These are phyloP conservation scores for Solanum sejunctum DNA, from an alignment of 257 asterid species.

Conservation along the genomic window DNA sequence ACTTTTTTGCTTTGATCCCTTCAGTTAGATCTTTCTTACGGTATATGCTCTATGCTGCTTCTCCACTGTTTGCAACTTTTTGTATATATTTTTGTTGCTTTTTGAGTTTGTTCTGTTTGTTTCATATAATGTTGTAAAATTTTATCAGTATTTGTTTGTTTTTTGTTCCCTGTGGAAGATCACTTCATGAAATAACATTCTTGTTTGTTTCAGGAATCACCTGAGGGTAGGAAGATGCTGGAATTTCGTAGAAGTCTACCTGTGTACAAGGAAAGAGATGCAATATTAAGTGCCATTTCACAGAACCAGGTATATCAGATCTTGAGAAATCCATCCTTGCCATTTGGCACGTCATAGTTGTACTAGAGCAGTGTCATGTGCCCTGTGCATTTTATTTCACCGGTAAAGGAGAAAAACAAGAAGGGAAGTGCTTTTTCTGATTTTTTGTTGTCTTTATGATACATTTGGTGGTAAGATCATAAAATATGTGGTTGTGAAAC, in stretches of 20 bases:
- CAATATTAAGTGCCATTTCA: conserved; percentile 65
- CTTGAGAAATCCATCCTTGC: background rate
- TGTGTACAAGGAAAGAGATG: conserved; percentile 67
- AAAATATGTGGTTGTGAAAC: background rate
- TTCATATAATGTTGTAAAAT: background rate
- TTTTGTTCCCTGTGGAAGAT: background rate
- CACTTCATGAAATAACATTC: background rate
- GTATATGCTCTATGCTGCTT: background rate
- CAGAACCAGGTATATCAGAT: conserved; percentile 52
- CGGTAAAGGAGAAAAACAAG: background rate
- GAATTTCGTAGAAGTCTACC: conserved; percentile 70
- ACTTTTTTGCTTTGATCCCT: background rate
- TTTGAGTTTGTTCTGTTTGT: background rate
- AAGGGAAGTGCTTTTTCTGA: background rate
- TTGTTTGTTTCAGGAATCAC: conserved; percentile 44
- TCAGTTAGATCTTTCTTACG: background rate
- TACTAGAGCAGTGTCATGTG: background rate
- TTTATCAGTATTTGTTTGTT: background rate
- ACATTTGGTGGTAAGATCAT: background rate
- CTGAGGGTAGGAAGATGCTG: conserved; percentile 66
- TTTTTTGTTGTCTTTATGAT: background rate
- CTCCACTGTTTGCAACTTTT: background rate
- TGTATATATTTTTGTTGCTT: background rate
- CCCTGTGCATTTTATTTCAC: background rate
- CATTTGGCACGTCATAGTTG: background rate